Conservation (phyloP, 192 early-diverging fungal genomes). For the Entomortierella lignicola region DNA sequence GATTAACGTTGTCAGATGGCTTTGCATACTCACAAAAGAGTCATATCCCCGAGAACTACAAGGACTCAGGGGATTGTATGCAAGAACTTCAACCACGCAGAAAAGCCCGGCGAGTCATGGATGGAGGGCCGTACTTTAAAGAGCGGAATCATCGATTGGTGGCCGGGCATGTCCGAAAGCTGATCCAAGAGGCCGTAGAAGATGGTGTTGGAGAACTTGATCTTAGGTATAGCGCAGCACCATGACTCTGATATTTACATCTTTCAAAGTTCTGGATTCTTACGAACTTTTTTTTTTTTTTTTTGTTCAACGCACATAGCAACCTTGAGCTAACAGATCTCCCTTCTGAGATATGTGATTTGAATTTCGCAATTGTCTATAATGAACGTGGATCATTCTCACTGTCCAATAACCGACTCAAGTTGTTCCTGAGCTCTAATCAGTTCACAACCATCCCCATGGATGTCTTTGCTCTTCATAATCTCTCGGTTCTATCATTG, state of each 20-base stretch:
- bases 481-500: conserved; percentile 60
- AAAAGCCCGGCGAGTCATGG: conserved; percentile 26
- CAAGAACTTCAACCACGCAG: conserved; percentile 27
- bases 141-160: conserved; percentile 34
- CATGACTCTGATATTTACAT: not conserved
- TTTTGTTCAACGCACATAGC: conserved; percentile 15
- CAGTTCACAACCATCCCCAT: conserved; percentile 42
- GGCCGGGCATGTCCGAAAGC: conserved; percentile 36
- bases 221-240: conserved; percentile 27
- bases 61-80: conserved; percentile 14
- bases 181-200: conserved; percentile 49
- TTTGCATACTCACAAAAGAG: conserved; percentile 5
- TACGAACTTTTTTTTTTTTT: not conserved
- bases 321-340: conserved; percentile 42
- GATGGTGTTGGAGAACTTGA: conserved; percentile 48
- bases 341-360: conserved; percentile 35
- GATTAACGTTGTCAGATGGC: not conserved
- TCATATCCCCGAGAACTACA: conserved; percentile 13
- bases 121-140: conserved; percentile 37
- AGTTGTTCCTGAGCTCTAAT: conserved; percentile 61
- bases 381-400: conserved; percentile 49
- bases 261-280: not conserved
- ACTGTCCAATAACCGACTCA: conserved; percentile 42
- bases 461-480: conserved; percentile 54
- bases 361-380: conserved; percentile 46